phyloP scores from a whole-genome alignment of 805 yeast species.

The Cyberlindnera meyerae region DNA sequence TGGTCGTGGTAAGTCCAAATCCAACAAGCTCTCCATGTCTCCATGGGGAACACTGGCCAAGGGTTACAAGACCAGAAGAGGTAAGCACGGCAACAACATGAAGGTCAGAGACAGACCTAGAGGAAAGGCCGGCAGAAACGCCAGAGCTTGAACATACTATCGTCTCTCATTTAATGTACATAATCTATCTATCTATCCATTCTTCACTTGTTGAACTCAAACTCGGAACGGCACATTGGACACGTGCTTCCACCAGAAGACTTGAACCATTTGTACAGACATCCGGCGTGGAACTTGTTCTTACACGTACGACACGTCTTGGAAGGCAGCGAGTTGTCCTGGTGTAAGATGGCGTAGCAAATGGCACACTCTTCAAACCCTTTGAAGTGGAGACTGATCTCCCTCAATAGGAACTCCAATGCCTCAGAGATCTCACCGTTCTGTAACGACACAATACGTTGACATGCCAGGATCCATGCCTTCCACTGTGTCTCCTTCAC shows the following conservation, averaged over 20 bases:
- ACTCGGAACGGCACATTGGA: slow-evolving; percentile 82
- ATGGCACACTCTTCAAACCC: slow-evolving; percentile 97
- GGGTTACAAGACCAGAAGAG: slow-evolving; percentile 92
- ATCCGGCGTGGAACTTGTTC: slow-evolving; percentile 92
- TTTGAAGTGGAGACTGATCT: slow-evolving; percentile 79
- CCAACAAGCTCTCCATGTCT: slow-evolving; percentile 88
- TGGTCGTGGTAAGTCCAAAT: slow-evolving; percentile 99
- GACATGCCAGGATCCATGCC: slow-evolving; percentile 91
- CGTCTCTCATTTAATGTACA: not conserved
- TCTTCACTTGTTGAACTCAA: slow-evolving; percentile 35
- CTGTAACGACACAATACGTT: slow-evolving; percentile 69
- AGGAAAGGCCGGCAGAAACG: slow-evolving; percentile 42
- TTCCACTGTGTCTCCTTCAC: slow-evolving; percentile 91
- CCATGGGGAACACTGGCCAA: slow-evolving; percentile 95
- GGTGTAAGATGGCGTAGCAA: slow-evolving; percentile 86
- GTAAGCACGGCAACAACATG: slow-evolving; percentile 76
- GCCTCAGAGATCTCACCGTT: slow-evolving; percentile 55
- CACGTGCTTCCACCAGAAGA: slow-evolving; percentile 90
- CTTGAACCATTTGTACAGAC: slow-evolving; percentile 95
- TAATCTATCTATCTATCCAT: slow-evolving; percentile 2
- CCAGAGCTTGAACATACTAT: slow-evolving; percentile 17
- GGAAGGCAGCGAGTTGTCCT: slow-evolving; percentile 83
- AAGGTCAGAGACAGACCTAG: slow-evolving; percentile 91
- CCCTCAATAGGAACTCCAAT: slow-evolving; percentile 42
- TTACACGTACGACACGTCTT: slow-evolving; percentile 86